Conservation (phyloP, 179 eudicot genomes). For the Silene coronaria region DNA sequence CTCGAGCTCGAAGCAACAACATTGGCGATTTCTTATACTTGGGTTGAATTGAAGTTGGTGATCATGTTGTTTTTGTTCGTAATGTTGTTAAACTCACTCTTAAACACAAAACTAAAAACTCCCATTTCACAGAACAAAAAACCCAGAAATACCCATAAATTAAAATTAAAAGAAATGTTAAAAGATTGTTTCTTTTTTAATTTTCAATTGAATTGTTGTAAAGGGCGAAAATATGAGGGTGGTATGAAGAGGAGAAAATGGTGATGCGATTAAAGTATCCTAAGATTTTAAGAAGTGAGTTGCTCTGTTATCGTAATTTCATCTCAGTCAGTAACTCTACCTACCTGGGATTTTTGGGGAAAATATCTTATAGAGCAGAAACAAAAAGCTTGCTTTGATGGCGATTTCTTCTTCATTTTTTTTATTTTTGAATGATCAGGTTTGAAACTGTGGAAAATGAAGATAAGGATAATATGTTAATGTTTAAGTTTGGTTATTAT, state of each 20-base stretch:
- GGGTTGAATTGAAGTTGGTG: slow-evolving; percentile 68
- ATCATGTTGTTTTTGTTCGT: slow-evolving; percentile 38
- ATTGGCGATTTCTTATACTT: slow-evolving; percentile 37
- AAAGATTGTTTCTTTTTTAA: background rate
- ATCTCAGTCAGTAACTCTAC: too few species aligned
- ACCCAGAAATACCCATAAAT: background rate
- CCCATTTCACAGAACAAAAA: background rate
- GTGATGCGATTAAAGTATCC: background rate
- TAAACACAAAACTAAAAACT: background rate
- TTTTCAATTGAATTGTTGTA: background rate
- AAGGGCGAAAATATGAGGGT: background rate
- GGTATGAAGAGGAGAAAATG: slow-evolving; percentile 5
- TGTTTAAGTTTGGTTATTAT: too few species aligned
- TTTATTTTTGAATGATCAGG: too few species aligned
- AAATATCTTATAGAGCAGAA: too few species aligned
- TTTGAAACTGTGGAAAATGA: too few species aligned
- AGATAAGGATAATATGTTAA: too few species aligned
- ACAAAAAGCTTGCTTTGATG: too few species aligned
- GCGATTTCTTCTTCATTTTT: too few species aligned
- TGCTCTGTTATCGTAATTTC: background rate
- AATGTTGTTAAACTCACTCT: slow-evolving; percentile 36
- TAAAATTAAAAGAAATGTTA: background rate
- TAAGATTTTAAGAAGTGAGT: background rate
- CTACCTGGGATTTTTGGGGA: too few species aligned
- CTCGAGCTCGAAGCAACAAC: slow-evolving; percentile 17